phyloP scores from a whole-genome alignment of 352 stramenopile species.

The Pythium volutum region DNA sequence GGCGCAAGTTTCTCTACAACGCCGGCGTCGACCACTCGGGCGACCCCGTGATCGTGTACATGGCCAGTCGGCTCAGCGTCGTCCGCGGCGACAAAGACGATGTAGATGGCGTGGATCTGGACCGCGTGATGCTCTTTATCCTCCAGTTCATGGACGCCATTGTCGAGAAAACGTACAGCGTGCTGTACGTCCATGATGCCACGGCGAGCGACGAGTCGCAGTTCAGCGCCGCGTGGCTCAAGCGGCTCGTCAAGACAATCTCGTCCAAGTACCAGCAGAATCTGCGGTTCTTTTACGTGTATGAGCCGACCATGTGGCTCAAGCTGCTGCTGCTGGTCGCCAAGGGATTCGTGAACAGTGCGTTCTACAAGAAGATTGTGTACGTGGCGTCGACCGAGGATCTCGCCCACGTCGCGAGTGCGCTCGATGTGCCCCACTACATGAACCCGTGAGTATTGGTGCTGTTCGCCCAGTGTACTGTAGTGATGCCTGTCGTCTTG shows the following conservation, averaged over 20 bases:
- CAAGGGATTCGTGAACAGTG: slow-evolving; percentile 54
- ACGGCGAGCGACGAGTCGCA: slow-evolving; percentile 48
- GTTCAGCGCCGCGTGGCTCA: slow-evolving; percentile 59
- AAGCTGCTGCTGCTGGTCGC: slow-evolving; percentile 71
- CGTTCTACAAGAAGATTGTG: slow-evolving; percentile 78
- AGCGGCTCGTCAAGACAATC: slow-evolving; percentile 62
- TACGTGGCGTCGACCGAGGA: slow-evolving; percentile 54
- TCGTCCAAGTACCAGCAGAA: slow-evolving; percentile 52
- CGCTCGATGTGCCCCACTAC: slow-evolving; percentile 43
- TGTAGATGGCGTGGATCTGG: slow-evolving; percentile 58
- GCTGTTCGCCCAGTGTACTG: not conserved
- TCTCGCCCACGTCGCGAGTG: slow-evolving; percentile 47
- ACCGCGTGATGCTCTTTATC: slow-evolving; percentile 74
- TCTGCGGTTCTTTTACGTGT: slow-evolving; percentile 76
- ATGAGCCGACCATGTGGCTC: slow-evolving; percentile 69
- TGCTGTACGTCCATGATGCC: slow-evolving; percentile 67
- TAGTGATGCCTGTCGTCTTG: not conserved
- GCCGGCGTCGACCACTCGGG: slow-evolving; percentile 66
- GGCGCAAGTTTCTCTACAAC: slow-evolving; percentile 61
- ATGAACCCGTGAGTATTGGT: slow-evolving; percentile 38
- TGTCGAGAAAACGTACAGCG: slow-evolving; percentile 53
- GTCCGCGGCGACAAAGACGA: slow-evolving; percentile 24
- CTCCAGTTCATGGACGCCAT: slow-evolving; percentile 62
- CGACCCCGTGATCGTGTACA: slow-evolving; percentile 65
- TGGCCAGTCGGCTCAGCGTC: slow-evolving; percentile 48